Evolutionary conservation across 192 early-diverging fungal genomes (phyloP).

Genomic region (Geranomyces variabilis): DNA sequence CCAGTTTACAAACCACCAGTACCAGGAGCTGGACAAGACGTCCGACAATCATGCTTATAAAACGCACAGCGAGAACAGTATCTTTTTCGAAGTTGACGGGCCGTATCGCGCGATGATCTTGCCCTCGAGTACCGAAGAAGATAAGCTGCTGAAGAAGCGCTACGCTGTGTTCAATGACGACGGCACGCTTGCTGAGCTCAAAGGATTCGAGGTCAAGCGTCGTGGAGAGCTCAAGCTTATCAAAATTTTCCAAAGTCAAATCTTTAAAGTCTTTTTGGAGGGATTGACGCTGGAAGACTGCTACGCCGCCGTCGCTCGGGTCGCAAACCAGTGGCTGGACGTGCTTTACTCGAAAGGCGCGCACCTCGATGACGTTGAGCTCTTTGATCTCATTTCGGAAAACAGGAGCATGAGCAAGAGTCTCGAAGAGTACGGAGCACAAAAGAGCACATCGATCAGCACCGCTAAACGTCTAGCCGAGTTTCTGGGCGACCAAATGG

Average conservation of each 20-base stretch:
- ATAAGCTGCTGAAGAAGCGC: conserved; percentile 96
- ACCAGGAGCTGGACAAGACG: conserved; percentile 67
- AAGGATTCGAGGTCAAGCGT: conserved; percentile 98
- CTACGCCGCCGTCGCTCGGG: conserved; percentile 84
- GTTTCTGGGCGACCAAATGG: conserved; percentile 97
- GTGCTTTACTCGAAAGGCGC: conserved; percentile 84
- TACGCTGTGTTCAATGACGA: conserved; percentile 98
- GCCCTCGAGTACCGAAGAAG: conserved; percentile 91
- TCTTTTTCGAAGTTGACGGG: conserved; percentile 99
- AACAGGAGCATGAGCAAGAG: conserved; percentile 96
- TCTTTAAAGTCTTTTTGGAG: conserved; percentile 93
- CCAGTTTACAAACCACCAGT: conserved; percentile 97
- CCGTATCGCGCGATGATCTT: conserved; percentile 98
- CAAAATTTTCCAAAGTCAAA: conserved; percentile 94
- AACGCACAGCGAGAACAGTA: conserved; percentile 86
- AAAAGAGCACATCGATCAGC: conserved; percentile 94
- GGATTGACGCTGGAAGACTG: conserved; percentile 85
- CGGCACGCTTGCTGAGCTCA: conserved; percentile 92
- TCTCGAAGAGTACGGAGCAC: conserved; percentile 88
- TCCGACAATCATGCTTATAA: conserved; percentile 64
- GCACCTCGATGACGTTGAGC: conserved; percentile 79
- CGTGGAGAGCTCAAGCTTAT: conserved; percentile 98
- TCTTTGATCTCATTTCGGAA: conserved; percentile 97
- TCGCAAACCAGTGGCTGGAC: conserved; percentile 95
- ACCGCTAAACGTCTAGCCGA: conserved; percentile 93